These are phyloP conservation scores for Talaromyces amestolkiae DNA, from an alignment of 2,329 filamentous ascomycete genomes.

Conservation along the genomic window DNA sequence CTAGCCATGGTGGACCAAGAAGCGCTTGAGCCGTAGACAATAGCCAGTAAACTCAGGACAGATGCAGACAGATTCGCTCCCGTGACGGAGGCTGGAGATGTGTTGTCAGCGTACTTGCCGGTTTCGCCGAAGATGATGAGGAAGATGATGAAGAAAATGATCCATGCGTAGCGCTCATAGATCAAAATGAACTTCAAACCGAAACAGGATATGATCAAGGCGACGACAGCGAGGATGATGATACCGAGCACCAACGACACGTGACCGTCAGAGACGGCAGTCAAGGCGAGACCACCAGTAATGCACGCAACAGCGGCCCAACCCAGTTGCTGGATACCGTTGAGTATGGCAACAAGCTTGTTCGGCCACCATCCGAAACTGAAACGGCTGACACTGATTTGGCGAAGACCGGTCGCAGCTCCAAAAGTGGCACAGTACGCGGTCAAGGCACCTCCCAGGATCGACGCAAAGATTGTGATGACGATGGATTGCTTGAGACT, in stretches of 20 bases:
- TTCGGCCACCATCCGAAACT: conserved; percentile 53
- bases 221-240: conserved; percentile 30
- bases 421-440: conserved; percentile 53
- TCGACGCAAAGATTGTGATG: conserved; percentile 48
- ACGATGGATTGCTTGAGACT: conserved; percentile 46
- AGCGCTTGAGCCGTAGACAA: conserved; percentile 51
- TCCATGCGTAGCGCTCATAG: conserved; percentile 34
- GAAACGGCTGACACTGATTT: conserved; percentile 52
- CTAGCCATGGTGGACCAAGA: conserved; percentile 50
- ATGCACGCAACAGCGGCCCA: conserved; percentile 33
- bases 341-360: conserved; percentile 48
- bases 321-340: conserved; percentile 35
- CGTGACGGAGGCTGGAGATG: conserved; percentile 33
- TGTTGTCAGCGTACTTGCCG: conserved; percentile 42
- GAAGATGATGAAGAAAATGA: conserved; percentile 38
- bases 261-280: conserved; percentile 34
- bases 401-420: conserved; percentile 50
- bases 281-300: conserved; percentile 33
- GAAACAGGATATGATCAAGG: conserved; percentile 28
- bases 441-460: conserved; percentile 46
- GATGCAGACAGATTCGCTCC: conserved; percentile 42
- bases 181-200: conserved; percentile 29
- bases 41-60: conserved; percentile 45
- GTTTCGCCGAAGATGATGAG: conserved; percentile 51
- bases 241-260: conserved; percentile 29